Base-by-base conservation (phyloP, 2,329 filamentous ascomycete genomes). In the Podosphaera fusca region DNA sequence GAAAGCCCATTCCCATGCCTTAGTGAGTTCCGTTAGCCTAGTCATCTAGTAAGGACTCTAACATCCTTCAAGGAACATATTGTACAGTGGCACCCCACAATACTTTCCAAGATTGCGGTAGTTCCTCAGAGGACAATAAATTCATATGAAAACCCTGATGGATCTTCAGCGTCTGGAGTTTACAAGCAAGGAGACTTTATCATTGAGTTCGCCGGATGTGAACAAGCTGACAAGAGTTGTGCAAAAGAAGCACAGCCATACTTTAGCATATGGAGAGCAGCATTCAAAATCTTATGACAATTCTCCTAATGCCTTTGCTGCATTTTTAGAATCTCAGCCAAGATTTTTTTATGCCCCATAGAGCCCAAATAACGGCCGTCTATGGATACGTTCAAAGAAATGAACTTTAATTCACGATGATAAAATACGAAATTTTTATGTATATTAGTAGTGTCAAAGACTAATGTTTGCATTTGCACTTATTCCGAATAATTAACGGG, bases 51-150 rank as follows among this genome's bases (percentile, higher is more conserved):
- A 54, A 29, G 38, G 12, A 2, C 14, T 40, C 21, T 38, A 45
- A 53, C 47, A 42, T 31, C 53, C 40, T 35, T 30, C 34, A 60
- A 89, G 85, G 85, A 90, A 70, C 86, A 92, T 67, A 84, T 90
- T 62, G 80, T 87, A 38, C 90, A 95, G 74, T 98, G 92, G 94
- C 92, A 98, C 67, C 88, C 90, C 34, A 98, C 92, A 0, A 84
- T 98, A 50, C 78, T 98, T 9, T 87, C 90, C 42, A 92, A 88
- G 67, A 73, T 96, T 60, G 89, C 85, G 1, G 75, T 98, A 30
- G 75, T 98, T n/a, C 88, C 90, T 2, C 92, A 98, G 70, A 79
- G 83, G 55, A 74, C 77, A 38, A 72, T 98, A 67, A 94, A 94
- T 66, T 78, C 86, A 0, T 96, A 95, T 69, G 81, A 75, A 60